Evolutionary conservation across 768 basidiomycete genomes (phyloP), one percentile per base, ranked within the genome.

Genomic region (Pholiota microspora): DNA sequence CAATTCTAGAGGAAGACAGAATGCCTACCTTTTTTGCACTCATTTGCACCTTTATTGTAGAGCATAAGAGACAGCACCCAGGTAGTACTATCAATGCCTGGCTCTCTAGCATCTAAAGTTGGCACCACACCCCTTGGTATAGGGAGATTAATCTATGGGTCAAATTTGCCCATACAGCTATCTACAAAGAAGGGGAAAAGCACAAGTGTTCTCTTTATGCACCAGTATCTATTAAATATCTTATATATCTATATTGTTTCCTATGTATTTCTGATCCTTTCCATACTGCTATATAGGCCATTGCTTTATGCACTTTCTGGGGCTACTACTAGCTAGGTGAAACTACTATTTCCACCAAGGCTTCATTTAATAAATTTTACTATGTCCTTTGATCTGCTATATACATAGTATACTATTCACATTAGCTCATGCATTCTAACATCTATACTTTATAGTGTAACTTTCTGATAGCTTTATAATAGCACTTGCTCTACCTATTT

Each of bases 81-180:
- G 67, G 66, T 0, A 59, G 58, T 9, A 69, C 70, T 0, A 61
- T 75, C 21, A 59, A 60, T 1, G 61, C 58, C 0, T 77, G 76
- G 75, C 25, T 77, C 1, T 64, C 71, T 0, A 70, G 71, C 1
- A 27, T 77, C 0, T 56, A 67, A 0, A 61, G 61, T 2, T 79
- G 75, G 74, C 76, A 79, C 48, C 48, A 63, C 4, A 73, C 75
- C 2, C 62, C 58, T 0, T 78, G 77, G 77, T 15, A 57, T 27
- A 71, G 72, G 1, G 65, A 65, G 9, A 63, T 12, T 15, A 29
- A 53, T 16, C 27, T 27, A 12, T 53, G 52, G 40, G 29, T 53
- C 1, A 9, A 53, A 4, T 34, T 44, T 23, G 42, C 52, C 3
- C 8, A 44, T 2, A 46, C 4, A 4, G 7, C 52, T n/a, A 44